Evolutionary conservation across 495 filamentous ascomycete species (phyloP).

Genomic region (Penicillium malachiteum): DNA sequence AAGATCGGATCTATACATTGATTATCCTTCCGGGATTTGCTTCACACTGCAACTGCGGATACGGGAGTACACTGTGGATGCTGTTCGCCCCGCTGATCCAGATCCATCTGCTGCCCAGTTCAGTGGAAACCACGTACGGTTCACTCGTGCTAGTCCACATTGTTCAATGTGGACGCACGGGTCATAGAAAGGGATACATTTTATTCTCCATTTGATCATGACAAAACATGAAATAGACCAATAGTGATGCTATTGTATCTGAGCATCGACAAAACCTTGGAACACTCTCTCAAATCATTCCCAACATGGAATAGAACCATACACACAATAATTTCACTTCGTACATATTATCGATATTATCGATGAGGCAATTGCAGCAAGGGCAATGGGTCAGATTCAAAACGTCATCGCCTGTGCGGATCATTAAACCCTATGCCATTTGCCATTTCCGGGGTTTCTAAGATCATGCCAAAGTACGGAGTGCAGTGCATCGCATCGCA

Average conservation of each 20-base stretch:
- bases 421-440: conserved; percentile 4
- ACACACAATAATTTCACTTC: conserved; percentile 14
- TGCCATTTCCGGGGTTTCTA: conserved; percentile 2
- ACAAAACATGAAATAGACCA: not conserved
- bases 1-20: conserved; percentile 5
- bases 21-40: not conserved
- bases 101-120: not conserved
- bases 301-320: not conserved
- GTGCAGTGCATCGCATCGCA: no score
- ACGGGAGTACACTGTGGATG: not conserved
- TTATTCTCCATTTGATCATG: not conserved
- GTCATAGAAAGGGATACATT: not conserved
- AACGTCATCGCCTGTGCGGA: conserved; percentile 1
- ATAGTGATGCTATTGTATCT: not conserved
- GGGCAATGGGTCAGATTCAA: conserved; percentile 12
- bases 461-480: not conserved
- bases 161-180: not conserved
- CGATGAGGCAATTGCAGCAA: conserved; percentile 14
- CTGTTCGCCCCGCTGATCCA: conserved; percentile 11
- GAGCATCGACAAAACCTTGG: not conserved
- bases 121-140: conserved; percentile 6
- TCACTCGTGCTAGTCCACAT: conserved; percentile 13
- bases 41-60: not conserved
- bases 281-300: not conserved
- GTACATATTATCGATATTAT: conserved; percentile 20